A percentile compares a stretch with the other conserved stretches of the same genome.
These are phyloP conservation scores for Clonostachys rhizophaga DNA, from an alignment of 2,329 filamentous ascomycete genomes.

Conservation along the genomic window DNA sequence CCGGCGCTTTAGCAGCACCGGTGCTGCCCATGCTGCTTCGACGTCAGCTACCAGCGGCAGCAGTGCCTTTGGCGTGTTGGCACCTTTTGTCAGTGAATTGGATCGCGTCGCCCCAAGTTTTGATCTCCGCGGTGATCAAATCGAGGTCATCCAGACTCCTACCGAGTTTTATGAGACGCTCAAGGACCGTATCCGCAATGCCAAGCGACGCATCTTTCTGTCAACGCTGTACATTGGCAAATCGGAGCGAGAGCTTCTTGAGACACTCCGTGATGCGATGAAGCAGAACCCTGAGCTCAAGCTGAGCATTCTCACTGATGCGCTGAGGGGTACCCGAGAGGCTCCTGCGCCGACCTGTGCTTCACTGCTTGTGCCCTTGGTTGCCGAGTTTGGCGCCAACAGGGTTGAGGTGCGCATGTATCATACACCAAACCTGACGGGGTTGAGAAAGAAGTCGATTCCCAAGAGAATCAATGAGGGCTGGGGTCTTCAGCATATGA, in stretches of 20 bases:
- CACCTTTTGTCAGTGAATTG: constrained; percentile 63
- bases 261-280: constrained; percentile 71
- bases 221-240: constrained; percentile 98
- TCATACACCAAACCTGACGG: constrained; percentile 93
- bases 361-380: constrained; percentile 79
- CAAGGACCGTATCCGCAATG: constrained; percentile 80
- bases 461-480: constrained; percentile 94
- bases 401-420: constrained; percentile 95
- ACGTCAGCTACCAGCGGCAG: constrained; percentile 13
- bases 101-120: constrained; percentile 91
- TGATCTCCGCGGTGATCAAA: constrained; percentile 74
- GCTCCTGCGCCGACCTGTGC: constrained; percentile 82
- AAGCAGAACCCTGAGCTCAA: constrained; percentile 69
- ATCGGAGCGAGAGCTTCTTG: constrained; percentile 83
- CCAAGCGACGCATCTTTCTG: constrained; percentile 77
- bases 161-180: constrained; percentile 87
- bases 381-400: constrained; percentile 75
- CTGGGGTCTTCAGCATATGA: constrained; percentile 99
- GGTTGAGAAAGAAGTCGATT: constrained; percentile 75
- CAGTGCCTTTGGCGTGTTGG: constrained; percentile 32
- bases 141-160: constrained; percentile 75
- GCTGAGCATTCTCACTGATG: constrained; percentile 88
- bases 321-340: constrained; percentile 85
- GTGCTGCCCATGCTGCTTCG: constrained; percentile 16
- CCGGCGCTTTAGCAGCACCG: constrained; percentile 15